Percentiles rank a stretch among this genome's conserved stretches.
Conservation (phyloP, 2,329 filamentous ascomycete genomes). For the Akanthomyces uredinophilus region DNA sequence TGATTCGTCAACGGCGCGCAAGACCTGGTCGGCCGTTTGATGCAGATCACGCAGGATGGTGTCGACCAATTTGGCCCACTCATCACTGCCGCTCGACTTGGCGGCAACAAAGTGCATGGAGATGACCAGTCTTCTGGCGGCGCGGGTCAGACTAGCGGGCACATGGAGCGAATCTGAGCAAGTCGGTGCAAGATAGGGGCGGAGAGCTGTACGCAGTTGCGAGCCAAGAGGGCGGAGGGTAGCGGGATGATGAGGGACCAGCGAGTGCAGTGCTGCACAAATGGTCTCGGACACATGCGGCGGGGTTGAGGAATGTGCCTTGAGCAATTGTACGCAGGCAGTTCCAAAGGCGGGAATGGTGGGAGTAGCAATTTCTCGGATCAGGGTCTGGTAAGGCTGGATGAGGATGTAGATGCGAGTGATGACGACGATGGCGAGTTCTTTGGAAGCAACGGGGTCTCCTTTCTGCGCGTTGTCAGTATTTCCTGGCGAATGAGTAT, state of each 20-base stretch:
- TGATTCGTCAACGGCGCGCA: conserved; percentile 74
- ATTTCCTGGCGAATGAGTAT: neutral
- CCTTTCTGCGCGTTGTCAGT: conserved; percentile 55
- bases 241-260: conserved; percentile 77
- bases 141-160: conserved; percentile 47
- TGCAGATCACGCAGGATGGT: conserved; percentile 62
- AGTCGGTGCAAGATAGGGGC: conserved; percentile 60
- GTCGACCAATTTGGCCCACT: conserved; percentile 68
- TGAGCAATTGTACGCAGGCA: conserved; percentile 63
- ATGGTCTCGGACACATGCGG: conserved; percentile 58
- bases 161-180: conserved; percentile 44
- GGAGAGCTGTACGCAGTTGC: conserved; percentile 59
- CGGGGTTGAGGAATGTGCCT: conserved; percentile 33
- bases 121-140: conserved; percentile 61
- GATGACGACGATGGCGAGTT: conserved; percentile 69
- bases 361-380: conserved; percentile 83
- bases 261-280: conserved; percentile 63
- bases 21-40: conserved; percentile 66
- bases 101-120: conserved; percentile 75
- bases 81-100: conserved; percentile 70
- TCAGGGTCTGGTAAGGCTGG: conserved; percentile 74
- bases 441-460: conserved; percentile 69
- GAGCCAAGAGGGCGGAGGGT: conserved; percentile 72
- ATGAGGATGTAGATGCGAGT: conserved; percentile 80
- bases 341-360: conserved; percentile 70